A percentile compares a stretch with the other conserved stretches of the same genome.
phyloP scores from a whole-genome alignment of 1,284 basidiomycete genomes.

The Cryptococcus sp. region DNA sequence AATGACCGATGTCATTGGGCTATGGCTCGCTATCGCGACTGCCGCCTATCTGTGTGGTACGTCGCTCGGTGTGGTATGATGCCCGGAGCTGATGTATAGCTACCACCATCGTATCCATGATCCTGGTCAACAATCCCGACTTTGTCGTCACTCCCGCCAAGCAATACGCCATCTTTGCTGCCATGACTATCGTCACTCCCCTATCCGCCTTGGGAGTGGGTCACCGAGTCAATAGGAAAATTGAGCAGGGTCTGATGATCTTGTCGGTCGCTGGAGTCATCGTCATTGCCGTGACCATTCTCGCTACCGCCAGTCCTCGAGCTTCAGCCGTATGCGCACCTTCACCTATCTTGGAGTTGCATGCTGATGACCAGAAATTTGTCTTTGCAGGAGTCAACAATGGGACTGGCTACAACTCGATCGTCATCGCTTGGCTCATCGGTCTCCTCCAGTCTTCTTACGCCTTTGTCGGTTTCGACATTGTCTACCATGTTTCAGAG shows the following conservation, averaged over 20 bases:
- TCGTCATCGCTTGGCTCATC: slow-evolving; percentile 47
- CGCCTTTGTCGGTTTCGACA: slow-evolving; percentile 54
- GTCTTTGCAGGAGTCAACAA: slow-evolving; percentile 46
- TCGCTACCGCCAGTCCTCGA: slow-evolving; percentile 26
- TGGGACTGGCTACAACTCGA: slow-evolving; percentile 46
- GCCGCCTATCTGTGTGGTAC: slow-evolving; percentile 4
- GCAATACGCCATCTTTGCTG: slow-evolving; percentile 19
- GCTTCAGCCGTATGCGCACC: slow-evolving; percentile 13
- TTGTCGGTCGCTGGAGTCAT: slow-evolving; percentile 38
- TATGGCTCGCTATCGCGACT: slow-evolving; percentile 5
- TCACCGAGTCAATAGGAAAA: slow-evolving; percentile 11
- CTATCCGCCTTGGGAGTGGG: slow-evolving; percentile 9
- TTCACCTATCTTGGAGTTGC: background rate
- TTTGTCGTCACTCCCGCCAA: slow-evolving; percentile 53
- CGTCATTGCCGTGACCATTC: slow-evolving; percentile 41
- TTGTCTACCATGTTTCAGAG: slow-evolving; percentile 45
- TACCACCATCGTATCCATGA: slow-evolving; percentile 48
- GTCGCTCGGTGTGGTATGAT: background rate
- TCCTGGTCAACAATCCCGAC: slow-evolving; percentile 48
- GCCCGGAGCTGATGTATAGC: background rate
- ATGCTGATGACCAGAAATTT: slow-evolving; percentile 31
- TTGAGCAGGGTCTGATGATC: slow-evolving; percentile 16
- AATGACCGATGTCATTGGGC: slow-evolving; percentile 5
- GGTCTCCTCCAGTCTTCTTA: slow-evolving; percentile 19
- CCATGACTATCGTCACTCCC: slow-evolving; percentile 16